Evolutionary conservation across 805 yeast genomes (phyloP), one percentile per base, ranked within the genome.

Genomic region (Kazachstania taianensis): DNA sequence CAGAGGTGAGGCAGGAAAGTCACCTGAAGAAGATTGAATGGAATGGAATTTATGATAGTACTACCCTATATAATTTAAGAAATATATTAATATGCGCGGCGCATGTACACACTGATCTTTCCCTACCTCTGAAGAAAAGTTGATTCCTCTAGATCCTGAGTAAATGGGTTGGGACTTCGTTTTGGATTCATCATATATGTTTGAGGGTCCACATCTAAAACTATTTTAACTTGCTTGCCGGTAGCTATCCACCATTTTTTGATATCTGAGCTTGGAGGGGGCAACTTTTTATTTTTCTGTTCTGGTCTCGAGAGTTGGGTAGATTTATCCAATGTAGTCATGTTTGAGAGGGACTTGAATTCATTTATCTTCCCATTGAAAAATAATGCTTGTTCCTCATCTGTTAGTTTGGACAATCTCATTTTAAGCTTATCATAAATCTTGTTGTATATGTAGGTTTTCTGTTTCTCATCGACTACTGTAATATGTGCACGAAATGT

Each of bases 231-330:
- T 9, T 78, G 71, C 40, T 70, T 67, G 0, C 92, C 89, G 8
- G 78, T 78, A 10, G 80, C 78, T 13, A 84, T 66, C 98, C 98
- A 92, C 98, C 98, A 92, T 56, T 84, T 83, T 16, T 69, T 63
- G 10, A 66, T 59, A 38, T 83, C 94, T 0, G 92, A 73, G 39
- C 94, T 80, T 12, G 98, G 98, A 1, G 95, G 83, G 4, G 96
- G 96, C 36, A 87, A 65, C 6, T 53, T 52, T 8, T 35, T 32
- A 32, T 20, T 24, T 14, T 7, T n/a, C 10, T 9, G 7, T 16
- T 22, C 22, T 7, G 26, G 18, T 8, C 17, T 17, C 37, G 13
- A 48, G 5, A 15, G 12, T 5, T 15, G 20, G 25, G 25, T 22
- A n/a, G 12, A 9, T n/a, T 4, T 22, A 16, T 14, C 18, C 12